These are phyloP conservation scores for Amphicarpaea edgeworthii DNA, from an alignment of 306 rosid genomes.

Conservation along the genomic window DNA sequence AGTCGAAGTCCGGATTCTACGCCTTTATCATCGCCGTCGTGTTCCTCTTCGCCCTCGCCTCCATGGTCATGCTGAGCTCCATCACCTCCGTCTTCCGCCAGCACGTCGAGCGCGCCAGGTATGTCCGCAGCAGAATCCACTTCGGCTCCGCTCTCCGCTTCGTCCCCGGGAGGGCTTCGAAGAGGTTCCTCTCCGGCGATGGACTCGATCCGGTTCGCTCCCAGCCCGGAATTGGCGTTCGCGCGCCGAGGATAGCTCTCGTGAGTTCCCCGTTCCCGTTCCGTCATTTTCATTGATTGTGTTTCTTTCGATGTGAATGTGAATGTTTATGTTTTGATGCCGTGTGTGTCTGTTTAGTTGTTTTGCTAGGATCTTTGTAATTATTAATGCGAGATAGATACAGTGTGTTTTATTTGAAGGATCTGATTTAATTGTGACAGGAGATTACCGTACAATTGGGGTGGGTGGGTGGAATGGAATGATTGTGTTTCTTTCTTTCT, in stretches of 20 bases:
- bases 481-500: neutral
- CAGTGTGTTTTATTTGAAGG: constrained; percentile 30
- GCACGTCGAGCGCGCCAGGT: constrained; percentile 53
- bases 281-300: neutral
- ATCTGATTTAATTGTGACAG: constrained; percentile 14
- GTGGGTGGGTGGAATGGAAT: neutral
- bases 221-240: constrained; percentile 65
- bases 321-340: constrained; percentile 35
- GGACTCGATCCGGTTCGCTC: constrained; percentile 77
- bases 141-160: constrained; percentile 81
- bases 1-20: constrained; percentile 68
- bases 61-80: constrained; percentile 90
- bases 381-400: neutral
- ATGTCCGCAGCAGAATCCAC: constrained; percentile 56
- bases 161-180: constrained; percentile 64
- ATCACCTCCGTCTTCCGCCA: constrained; percentile 70
- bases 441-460: neutral
- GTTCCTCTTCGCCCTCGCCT: constrained; percentile 71
- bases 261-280: constrained; percentile 52
- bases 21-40: constrained; percentile 62
- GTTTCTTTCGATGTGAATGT: neutral
- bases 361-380: constrained; percentile 4
- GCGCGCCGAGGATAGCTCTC: constrained; percentile 84
- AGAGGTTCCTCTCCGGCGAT: constrained; percentile 56
- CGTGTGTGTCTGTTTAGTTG: constrained; percentile 8